Evolutionary conservation across 257 asterid species (phyloP).

Genomic region (Solanum verrucosum): DNA sequence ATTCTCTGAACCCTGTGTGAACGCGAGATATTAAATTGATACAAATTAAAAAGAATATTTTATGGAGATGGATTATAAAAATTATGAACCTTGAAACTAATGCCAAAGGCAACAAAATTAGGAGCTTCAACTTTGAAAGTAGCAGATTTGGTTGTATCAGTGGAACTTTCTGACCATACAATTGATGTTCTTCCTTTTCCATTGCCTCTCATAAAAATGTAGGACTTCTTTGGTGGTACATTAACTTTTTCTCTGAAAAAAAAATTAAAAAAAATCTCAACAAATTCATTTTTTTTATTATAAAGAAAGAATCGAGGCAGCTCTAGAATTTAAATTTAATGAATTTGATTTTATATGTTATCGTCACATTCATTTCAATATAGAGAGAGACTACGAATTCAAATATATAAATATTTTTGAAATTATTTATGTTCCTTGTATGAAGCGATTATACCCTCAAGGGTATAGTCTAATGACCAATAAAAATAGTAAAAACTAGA

Average conservation of each 20-base stretch:
- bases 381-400: not conserved
- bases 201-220: conserved; percentile 67
- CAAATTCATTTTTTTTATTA: not conserved
- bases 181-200: conserved; percentile 61
- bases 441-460: not conserved
- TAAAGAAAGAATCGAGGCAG: not conserved
- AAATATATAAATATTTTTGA: too few species aligned
- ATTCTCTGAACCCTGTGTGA: not conserved
- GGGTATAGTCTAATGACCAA: not conserved
- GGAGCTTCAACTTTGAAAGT: conserved; percentile 63
- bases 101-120: conserved; percentile 68
- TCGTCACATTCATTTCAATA: too few species aligned
- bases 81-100: conserved; percentile 60
- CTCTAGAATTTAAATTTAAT: not conserved
- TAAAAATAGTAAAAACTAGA: not conserved
- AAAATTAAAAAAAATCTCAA: not conserved
- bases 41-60: not conserved
- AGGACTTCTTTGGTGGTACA: conserved; percentile 51
- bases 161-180: conserved; percentile 47
- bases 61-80: not conserved
- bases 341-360: not conserved
- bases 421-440: too few species aligned
- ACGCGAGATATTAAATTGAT: not conserved
- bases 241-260: conserved; percentile 55
- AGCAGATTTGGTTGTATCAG: conserved; percentile 35